Evolutionary conservation across 2,329 filamentous ascomycete genomes (phyloP).

Genomic region (Venturia aucupariae): DNA sequence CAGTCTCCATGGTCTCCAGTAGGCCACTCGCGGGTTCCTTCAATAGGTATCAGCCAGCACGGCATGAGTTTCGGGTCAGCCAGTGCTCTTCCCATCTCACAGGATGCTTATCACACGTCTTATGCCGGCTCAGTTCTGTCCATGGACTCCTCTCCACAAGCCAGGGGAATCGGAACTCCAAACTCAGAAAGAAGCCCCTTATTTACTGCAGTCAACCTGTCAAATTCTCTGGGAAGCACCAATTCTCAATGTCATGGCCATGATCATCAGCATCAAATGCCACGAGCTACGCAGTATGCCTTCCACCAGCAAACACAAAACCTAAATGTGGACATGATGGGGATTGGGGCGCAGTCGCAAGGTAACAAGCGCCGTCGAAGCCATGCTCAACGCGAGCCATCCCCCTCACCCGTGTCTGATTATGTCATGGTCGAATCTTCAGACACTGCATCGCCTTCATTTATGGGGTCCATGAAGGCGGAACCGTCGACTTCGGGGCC

Average conservation of each 20-base stretch:
- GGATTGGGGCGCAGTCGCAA: conserved; percentile 1
- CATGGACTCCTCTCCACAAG: conserved; percentile 8
- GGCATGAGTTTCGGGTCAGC: background rate
- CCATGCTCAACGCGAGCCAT: conserved; percentile 6
- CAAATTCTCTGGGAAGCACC: background rate
- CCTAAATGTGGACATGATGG: background rate
- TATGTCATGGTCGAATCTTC: conserved; percentile 6
- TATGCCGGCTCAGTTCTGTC: background rate
- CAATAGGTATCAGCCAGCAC: background rate
- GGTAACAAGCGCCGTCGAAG: background rate
- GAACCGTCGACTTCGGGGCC: background rate
- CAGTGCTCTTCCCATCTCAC: background rate
- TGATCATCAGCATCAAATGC: conserved; percentile 1
- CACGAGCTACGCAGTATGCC: background rate
- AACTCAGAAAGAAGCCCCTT: background rate
- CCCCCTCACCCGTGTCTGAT: conserved; percentile 3
- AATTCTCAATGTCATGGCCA: background rate
- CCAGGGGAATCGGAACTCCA: background rate
- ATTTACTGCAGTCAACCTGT: background rate
- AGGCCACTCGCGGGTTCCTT: background rate
- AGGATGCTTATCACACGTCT: background rate
- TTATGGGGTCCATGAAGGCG: background rate
- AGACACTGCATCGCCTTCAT: background rate
- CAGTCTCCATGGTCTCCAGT: conserved; percentile 4
- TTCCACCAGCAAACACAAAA: background rate